phyloP scores from a whole-genome alignment of 73 alveolate species.

The Tetrahymena malaccensis region DNA sequence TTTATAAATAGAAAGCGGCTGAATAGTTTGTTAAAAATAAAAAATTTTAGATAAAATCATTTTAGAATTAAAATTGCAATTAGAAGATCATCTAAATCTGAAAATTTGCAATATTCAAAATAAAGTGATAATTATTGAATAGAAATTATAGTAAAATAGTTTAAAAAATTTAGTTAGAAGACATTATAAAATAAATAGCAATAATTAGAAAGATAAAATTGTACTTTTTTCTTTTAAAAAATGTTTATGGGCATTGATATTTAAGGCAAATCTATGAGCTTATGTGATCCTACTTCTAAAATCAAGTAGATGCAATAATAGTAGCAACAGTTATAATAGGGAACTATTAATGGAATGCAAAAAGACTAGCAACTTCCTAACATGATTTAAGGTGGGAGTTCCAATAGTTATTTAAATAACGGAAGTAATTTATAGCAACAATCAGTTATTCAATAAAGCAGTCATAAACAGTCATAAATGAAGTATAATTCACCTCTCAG shows the following conservation, averaged over 20 bases:
- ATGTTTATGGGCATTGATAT: neutral
- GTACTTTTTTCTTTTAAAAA: neutral
- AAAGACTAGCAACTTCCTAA: neutral
- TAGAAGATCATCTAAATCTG: neutral
- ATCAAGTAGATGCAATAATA: neutral
- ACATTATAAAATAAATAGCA: neutral
- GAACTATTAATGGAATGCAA: neutral
- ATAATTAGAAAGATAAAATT: no score
- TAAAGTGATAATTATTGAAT: neutral
- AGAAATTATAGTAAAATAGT: neutral
- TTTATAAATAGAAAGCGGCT: neutral
- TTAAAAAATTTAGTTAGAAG: no score
- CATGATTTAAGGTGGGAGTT: neutral
- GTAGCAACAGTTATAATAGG: neutral
- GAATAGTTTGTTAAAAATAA: neutral
- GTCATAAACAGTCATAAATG: neutral
- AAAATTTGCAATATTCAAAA: neutral
- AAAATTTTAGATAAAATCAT: neutral
- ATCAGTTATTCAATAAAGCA: neutral
- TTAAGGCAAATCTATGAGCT: neutral
- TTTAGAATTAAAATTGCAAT: no score
- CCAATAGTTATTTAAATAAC: neutral
- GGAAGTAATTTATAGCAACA: neutral
- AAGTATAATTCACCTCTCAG: neutral
- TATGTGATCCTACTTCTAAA: neutral